A percentile compares a stretch with the other conserved stretches of the same genome.
phyloP scores from a whole-genome alignment of 768 basidiomycete genomes.

The Leccinum obscurum region DNA sequence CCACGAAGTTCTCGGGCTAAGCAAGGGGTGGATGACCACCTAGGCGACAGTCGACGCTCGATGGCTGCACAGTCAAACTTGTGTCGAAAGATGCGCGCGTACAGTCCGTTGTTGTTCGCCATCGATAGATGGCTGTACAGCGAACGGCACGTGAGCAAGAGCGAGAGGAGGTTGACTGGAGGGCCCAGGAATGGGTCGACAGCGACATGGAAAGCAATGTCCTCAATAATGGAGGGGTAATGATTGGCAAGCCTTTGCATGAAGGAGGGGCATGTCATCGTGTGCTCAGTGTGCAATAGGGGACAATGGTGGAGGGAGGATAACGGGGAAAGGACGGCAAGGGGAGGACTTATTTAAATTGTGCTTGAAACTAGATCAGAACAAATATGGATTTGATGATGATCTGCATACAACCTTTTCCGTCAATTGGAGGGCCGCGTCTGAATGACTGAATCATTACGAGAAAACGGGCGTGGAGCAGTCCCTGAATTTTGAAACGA shows the following conservation, averaged over 20 bases:
- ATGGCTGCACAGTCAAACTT: constrained; percentile 47
- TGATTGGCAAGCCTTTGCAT: constrained; percentile 17
- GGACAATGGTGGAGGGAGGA: constrained; percentile 5
- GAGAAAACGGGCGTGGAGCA: constrained; percentile 28
- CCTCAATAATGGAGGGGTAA: constrained; percentile 32
- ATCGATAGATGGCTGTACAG: constrained; percentile 39
- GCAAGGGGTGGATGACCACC: constrained; percentile 39
- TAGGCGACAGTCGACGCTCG: constrained; percentile 37
- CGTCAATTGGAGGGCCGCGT: constrained; percentile 31
- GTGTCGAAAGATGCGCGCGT: constrained; percentile 43
- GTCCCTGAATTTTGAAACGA: constrained; percentile 33
- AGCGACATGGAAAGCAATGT: constrained; percentile 43
- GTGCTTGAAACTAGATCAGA: constrained; percentile 27
- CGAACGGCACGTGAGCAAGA: constrained; percentile 40
- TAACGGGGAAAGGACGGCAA: constrained; percentile 9
- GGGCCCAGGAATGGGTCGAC: constrained; percentile 44
- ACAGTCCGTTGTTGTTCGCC: constrained; percentile 38
- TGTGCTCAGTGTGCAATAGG: not conserved
- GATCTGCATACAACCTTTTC: constrained; percentile 32
- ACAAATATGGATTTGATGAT: constrained; percentile 37
- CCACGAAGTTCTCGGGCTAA: constrained; percentile 45
- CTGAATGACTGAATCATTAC: constrained; percentile 36
- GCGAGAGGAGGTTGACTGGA: constrained; percentile 38
- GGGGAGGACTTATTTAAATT: constrained; percentile 28
- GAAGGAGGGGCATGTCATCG: constrained; percentile 8